Base-by-base conservation (phyloP, 208 protist genomes). In the Angomonas deanei region DNA sequence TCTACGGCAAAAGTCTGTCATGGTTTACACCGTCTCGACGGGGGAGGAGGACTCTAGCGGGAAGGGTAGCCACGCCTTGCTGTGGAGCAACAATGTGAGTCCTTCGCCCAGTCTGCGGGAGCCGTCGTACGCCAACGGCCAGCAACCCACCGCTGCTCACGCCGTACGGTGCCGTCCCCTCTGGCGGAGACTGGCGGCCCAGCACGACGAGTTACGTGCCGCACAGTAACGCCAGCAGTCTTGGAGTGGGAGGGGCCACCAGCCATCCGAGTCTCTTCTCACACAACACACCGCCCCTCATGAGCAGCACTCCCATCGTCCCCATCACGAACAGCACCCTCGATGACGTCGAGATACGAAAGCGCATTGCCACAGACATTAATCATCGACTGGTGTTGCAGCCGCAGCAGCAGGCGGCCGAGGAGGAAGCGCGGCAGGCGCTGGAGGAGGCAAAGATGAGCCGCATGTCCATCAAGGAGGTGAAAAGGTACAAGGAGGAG, bases 331-430 rank as follows among this genome's bases (percentile, higher is more conserved):
- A 15, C 15, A 78, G 78, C 11, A 70, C 77, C 65, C 59, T 74
- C 19, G 48, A 46, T 17, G 72, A 77, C 55, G 67, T 60, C 3
- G 61, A 47, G 26, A 76, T 38, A 6, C 69, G 78, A 21, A 64
- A 58, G 2, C 49, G 64, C 13, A 61, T 76, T 11, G 76, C 57
- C 0, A 56, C 72, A 24, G 64, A 73, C 32, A 59, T 88, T 66
- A 50, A 72, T 8, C 11, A 17, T 11, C 6, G 19, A n/a, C 21
- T 53, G 10, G 19, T 53, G 10, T 5, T 53, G 8, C 10, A 53
- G 23, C 47, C 47, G 11, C 47, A 24, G 47, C 47, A 28, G 23
- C n/a, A 6, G 47, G 47, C 6, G 21, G 11, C 8, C 10, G n/a
- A 6, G 47, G 47, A 53, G 47, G 8, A 53, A n/a, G 47, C 6